These are phyloP conservation scores for Xylariaceae sp. DNA, from an alignment of 2,329 filamentous ascomycete genomes.

Conservation along the genomic window DNA sequence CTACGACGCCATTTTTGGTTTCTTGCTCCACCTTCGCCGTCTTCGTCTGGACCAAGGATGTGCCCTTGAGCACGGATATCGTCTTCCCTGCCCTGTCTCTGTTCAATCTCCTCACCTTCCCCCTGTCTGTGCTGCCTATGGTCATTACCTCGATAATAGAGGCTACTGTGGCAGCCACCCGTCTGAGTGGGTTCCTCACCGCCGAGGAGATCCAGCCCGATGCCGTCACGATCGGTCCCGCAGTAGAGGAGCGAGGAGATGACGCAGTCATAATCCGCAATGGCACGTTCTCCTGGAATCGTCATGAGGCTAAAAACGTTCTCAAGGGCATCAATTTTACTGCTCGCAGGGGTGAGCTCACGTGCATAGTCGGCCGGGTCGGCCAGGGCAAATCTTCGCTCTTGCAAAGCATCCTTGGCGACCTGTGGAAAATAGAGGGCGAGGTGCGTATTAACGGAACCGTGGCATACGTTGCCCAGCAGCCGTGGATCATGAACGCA, in stretches of 20 bases:
- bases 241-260: constrained; percentile 72
- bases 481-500: constrained; percentile 96
- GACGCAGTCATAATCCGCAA: constrained; percentile 80
- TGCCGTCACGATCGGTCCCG: constrained; percentile 65
- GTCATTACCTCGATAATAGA: constrained; percentile 96
- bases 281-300: constrained; percentile 92
- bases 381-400: constrained; percentile 93
- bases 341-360: constrained; percentile 87
- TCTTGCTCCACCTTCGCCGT: constrained; percentile 95
- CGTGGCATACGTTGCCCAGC: constrained; percentile 87
- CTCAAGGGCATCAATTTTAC: constrained; percentile 82
- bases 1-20: constrained; percentile 92
- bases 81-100: constrained; percentile 87
- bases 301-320: constrained; percentile 63
- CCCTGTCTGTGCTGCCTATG: constrained; percentile 90
- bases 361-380: constrained; percentile 90
- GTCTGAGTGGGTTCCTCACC: constrained; percentile 76
- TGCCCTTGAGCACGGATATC: constrained; percentile 84
- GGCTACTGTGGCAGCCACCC: constrained; percentile 83
- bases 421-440: constrained; percentile 84
- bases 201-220: constrained; percentile 88
- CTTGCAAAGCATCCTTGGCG: constrained; percentile 80
- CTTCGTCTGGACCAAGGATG: constrained; percentile 78
- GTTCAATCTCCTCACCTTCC: constrained; percentile 95
- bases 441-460: constrained; percentile 76